Evolutionary conservation across 164 flowering plant species (phyloP), one percentile per base, ranked within the genome.

Genomic region (Cinnamomum micranthum): DNA sequence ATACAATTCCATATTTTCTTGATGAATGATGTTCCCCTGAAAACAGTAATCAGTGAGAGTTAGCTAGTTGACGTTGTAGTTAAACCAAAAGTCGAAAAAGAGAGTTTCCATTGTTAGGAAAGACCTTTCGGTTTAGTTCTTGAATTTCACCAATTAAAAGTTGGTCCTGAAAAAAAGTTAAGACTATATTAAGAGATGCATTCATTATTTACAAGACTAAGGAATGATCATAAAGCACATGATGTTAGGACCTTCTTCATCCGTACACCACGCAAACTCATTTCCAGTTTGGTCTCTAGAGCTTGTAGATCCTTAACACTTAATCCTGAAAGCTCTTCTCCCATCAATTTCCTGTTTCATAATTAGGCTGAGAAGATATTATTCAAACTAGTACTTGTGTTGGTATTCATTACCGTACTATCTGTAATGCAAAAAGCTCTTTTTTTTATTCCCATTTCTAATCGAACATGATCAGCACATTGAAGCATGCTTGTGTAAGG

Each of bases 251-350:
- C 98, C 97, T 95, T 95, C 77, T 87, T 90, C 85, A 80, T 82
- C 0, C 98, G 95, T 2, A 92, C 89, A 69, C 92, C 85, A 20
- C 83, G 88, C 55, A 92, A 83, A 81, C 97, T 95, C 84, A 83
- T 89, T 75, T 95, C 97, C 78, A 95, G 77, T 82, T 93, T 94
- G 74, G 80, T 89, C 78, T 95, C 98, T 77, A 91, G 76, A 82
- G 83, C 87, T 76, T 93, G 94, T 69, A 95, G 81, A 24, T 90
- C 97, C 77, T 87, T 87, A 68, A 90, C 83, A 69, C 81, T 83
- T 82, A 95, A 81, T 60, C 95, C 91, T 14, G 92, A 86, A 65
- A 95, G 92, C 77, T 88, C 91, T 82, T 91, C 92, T 22, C 98
- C 98, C 94, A 87, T 90, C 84, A 94, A 77, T 83, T 92, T 85